Evolutionary conservation across 495 filamentous ascomycete genomes (phyloP).

Genomic region (Entonaema liquescens): DNA sequence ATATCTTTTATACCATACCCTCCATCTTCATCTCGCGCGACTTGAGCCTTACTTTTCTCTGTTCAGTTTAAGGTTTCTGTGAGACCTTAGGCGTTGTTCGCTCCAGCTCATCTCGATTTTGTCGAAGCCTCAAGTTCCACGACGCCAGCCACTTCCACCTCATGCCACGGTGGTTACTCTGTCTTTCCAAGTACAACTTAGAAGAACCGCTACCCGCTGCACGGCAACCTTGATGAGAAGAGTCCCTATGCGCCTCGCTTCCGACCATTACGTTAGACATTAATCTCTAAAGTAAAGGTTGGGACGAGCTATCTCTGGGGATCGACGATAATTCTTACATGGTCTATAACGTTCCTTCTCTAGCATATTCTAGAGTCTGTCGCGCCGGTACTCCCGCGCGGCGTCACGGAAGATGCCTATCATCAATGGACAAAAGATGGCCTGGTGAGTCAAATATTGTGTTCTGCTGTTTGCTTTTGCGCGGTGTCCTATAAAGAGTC

Average conservation of each 20-base stretch:
- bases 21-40: conserved; percentile 5
- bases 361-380: conserved; percentile 8
- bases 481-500: conserved; percentile 6
- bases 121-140: conserved; percentile 20
- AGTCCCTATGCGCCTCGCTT: not conserved
- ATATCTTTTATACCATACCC: conserved; percentile 14
- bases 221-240: conserved; percentile 9
- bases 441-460: conserved; percentile 57
- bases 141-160: conserved; percentile 24
- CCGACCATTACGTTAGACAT: conserved; percentile 1
- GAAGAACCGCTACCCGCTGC: conserved; percentile 10
- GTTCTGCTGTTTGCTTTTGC: conserved; percentile 15
- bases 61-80: conserved; percentile 11
- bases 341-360: conserved; percentile 9
- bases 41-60: not conserved
- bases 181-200: conserved; percentile 5
- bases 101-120: conserved; percentile 8
- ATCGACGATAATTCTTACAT: conserved; percentile 4
- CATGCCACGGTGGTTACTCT: conserved; percentile 4
- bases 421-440: conserved; percentile 67
- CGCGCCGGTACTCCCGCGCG: conserved; percentile 19
- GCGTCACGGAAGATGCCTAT: conserved; percentile 56
- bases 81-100: conserved; percentile 14
- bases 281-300: conserved; percentile 18
- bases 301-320: not conserved